Evolutionary conservation across 2,329 filamentous ascomycete genomes (phyloP), one percentile per base, ranked within the genome.

Genomic region (Phyllachora maydis): DNA sequence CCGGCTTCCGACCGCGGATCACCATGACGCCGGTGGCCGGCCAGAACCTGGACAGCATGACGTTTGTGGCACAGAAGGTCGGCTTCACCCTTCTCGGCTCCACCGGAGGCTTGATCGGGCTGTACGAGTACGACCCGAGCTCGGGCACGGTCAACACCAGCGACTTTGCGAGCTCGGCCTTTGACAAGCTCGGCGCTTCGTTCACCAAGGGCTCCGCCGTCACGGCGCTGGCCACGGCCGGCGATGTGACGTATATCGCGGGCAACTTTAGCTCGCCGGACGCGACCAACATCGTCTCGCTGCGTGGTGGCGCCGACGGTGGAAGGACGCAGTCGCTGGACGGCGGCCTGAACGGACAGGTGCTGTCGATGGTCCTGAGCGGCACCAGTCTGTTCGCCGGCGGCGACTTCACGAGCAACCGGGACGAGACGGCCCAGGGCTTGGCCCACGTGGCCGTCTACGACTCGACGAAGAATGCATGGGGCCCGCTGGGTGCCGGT

Each of bases 11-110:
- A 19, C 81, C 85, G 9, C 66, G 65, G 4, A 69, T 98, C 24
- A 91, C 76, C 0, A 52, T 98, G 21, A 61, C 67, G 0, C 76
- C 85, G 4, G 53, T 67, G 12, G 43, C 59, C 16, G 69, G 64
- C 18, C 75, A 82, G 44, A 49, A 49, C 8, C 48, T 69, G 16
- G 48, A 57, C 5, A 48, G 63, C 26, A 54, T 88, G 41, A 76
- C 74, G 2, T 53, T 95, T 32, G 88, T 98, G n/a, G 88, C 88
- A 6, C 83, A 90, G 40, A 66, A 76, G 26, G 69, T 95, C 19
- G 69, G 73, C 7, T 92, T 93, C 43, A 70, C 56, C 12, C 54
- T 79, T 22, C 59, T 72, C 33, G 70, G 69, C 32, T 74, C 75
- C 3, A 77, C 71, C 22, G 77, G 75, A 23, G 78, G 77, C 3